Percentiles rank a stretch among this genome's conserved stretches.
These are phyloP conservation scores for Cutaneotrichosporon daszewskae DNA, from an alignment of 1,284 basidiomycete genomes.

Conservation along the genomic window DNA sequence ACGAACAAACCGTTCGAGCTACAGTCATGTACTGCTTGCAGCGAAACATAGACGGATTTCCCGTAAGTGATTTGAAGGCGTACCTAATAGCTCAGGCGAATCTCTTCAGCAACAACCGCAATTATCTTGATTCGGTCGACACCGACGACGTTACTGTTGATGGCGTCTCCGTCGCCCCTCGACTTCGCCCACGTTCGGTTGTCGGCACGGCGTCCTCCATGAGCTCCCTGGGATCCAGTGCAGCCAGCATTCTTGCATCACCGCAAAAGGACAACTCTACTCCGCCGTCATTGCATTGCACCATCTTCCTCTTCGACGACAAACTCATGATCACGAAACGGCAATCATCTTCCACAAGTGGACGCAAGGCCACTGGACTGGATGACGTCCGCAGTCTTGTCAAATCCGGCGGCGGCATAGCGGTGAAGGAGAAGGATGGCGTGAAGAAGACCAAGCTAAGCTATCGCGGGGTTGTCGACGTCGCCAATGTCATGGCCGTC, in stretches of 20 bases:
- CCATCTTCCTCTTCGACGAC: conserved; percentile 91
- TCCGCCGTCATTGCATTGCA: conserved; percentile 62
- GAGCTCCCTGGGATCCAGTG: conserved; percentile 51
- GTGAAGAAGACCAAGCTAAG: conserved; percentile 70
- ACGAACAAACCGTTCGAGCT: conserved; percentile 82
- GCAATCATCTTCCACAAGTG: conserved; percentile 66
- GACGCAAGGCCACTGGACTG: conserved; percentile 69
- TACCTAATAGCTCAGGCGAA: conserved; percentile 52
- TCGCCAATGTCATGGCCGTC: conserved; percentile 74
- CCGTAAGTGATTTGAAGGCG: conserved; percentile 48
- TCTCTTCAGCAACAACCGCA: conserved; percentile 75
- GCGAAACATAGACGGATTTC: conserved; percentile 83
- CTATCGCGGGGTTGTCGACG: conserved; percentile 78
- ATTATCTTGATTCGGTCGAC: conserved; percentile 89
- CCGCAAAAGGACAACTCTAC: conserved; percentile 5
- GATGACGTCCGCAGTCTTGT: conserved; percentile 76
- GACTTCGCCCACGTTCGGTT: conserved; percentile 22
- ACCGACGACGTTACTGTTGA: conserved; percentile 74
- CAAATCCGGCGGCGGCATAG: conserved; percentile 50
- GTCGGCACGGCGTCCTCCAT: conserved; percentile 36
- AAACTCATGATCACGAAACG: conserved; percentile 88
- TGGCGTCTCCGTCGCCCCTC: conserved; percentile 10
- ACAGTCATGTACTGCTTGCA: conserved; percentile 82
- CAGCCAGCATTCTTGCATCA: conserved; percentile 45
- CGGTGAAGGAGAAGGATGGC: conserved; percentile 39